phyloP scores from a whole-genome alignment of 805 yeast species.

The Pichia ethanolica region DNA sequence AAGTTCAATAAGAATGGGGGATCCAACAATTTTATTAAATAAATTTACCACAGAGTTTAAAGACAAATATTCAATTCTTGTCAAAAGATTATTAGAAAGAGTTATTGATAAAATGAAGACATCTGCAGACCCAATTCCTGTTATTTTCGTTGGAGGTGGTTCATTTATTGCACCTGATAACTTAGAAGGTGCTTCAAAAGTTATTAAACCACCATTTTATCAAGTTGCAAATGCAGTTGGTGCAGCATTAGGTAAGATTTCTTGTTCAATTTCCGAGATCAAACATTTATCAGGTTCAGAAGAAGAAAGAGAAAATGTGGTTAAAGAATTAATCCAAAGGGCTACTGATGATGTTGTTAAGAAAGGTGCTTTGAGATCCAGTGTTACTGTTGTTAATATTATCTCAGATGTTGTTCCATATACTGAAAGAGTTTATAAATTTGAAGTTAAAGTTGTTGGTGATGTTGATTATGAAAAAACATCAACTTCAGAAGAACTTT shows the following conservation, averaged over 20 bases:
- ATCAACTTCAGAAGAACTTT: neutral
- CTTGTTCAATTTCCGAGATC: neutral
- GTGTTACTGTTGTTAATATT: neutral
- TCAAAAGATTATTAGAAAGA: neutral
- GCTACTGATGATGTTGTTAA: neutral
- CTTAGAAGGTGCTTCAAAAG: neutral
- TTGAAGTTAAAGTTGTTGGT: neutral
- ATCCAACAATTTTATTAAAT: neutral
- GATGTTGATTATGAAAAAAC: neutral
- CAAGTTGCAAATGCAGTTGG: constrained; percentile 1
- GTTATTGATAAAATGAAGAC: neutral
- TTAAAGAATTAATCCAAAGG: neutral
- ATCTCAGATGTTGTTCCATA: neutral
- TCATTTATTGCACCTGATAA: neutral
- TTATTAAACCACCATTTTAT: neutral
- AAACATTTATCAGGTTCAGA: neutral
- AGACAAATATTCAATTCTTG: neutral
- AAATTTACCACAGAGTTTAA: neutral
- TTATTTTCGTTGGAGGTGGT: neutral
- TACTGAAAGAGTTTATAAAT: neutral
- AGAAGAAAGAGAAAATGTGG: neutral
- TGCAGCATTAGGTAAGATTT: neutral
- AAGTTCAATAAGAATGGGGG: neutral
- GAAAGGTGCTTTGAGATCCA: neutral
- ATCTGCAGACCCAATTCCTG: neutral